A percentile compares a stretch with the other conserved stretches of the same genome.
phyloP scores from a whole-genome alignment of 2,329 filamentous ascomycete species.

The Trichophyton verrucosum region DNA sequence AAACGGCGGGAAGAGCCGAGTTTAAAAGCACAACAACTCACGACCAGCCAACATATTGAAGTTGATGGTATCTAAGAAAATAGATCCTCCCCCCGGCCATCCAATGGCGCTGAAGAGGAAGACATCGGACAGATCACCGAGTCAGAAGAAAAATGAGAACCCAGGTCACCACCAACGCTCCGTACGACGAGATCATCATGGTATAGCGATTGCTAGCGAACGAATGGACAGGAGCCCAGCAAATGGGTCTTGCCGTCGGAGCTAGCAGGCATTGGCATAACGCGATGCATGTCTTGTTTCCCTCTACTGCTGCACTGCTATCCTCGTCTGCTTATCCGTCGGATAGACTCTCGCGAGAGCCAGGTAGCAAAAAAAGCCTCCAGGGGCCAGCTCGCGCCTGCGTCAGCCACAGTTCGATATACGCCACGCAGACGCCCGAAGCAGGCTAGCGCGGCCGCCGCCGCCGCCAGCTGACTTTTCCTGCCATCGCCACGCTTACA shows the following conservation, averaged over 20 bases:
- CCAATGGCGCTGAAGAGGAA: constrained; percentile 4
- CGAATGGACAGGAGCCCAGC: background rate
- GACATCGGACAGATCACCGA: constrained; percentile 2
- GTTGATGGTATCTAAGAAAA: background rate
- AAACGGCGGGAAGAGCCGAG: constrained; percentile 6
- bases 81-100: background rate
- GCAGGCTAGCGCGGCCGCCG: constrained; percentile 4
- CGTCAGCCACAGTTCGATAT: constrained; percentile 2
- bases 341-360: background rate
- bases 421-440: constrained; percentile 4
- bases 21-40: constrained; percentile 1
- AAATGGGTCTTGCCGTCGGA: background rate
- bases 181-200: constrained; percentile 6
- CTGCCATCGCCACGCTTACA: background rate
- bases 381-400: constrained; percentile 1
- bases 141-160: background rate
- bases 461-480: constrained; percentile 2
- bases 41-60: background rate
- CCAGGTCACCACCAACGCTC: constrained; percentile 1
- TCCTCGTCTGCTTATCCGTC: background rate
- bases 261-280: constrained; percentile 1
- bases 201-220: background rate
- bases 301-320: background rate
- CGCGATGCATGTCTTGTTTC: background rate
- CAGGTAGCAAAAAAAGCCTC: background rate